Conservation (phyloP, 2,329 filamentous ascomycete genomes). For the Apiospora saccharicola region DNA sequence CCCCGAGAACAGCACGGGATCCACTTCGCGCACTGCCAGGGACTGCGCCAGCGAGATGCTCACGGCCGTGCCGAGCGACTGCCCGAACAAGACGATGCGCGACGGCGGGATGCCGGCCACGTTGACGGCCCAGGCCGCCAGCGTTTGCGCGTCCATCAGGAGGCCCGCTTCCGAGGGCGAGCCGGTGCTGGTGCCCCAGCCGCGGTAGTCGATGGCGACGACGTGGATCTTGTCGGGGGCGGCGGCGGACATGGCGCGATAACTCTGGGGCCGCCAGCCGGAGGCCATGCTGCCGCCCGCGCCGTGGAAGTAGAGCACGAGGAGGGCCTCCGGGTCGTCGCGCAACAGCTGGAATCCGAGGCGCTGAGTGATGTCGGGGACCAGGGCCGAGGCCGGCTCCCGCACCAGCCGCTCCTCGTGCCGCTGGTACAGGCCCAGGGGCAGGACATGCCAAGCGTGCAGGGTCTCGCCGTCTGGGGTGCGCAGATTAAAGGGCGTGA, state of each 20-base stretch:
- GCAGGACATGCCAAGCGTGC: slow-evolving; percentile 79
- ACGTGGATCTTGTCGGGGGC: slow-evolving; percentile 61
- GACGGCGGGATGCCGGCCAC: slow-evolving; percentile 59
- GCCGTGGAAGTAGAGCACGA: slow-evolving; percentile 62
- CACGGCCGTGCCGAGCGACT: slow-evolving; percentile 64
- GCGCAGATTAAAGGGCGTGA: slow-evolving; percentile 73
- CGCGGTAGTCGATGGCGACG: slow-evolving; percentile 67
- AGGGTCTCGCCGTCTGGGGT: slow-evolving; percentile 72
- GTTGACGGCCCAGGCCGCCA: slow-evolving; percentile 62
- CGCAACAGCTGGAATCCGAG: slow-evolving; percentile 52
- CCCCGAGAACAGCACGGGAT: slow-evolving; percentile 58
- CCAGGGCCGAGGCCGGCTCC: slow-evolving; percentile 47
- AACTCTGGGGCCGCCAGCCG: slow-evolving; percentile 61
- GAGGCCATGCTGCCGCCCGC: slow-evolving; percentile 64
- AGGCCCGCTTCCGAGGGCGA: slow-evolving; percentile 63
- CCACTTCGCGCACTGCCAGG: slow-evolving; percentile 35
- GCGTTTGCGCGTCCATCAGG: slow-evolving; percentile 58
- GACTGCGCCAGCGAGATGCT: slow-evolving; percentile 41
- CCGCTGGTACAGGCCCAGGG: slow-evolving; percentile 68
- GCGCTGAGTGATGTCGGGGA: slow-evolving; percentile 43
- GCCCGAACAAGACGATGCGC: slow-evolving; percentile 64
- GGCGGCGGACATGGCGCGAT: slow-evolving; percentile 61
- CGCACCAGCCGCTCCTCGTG: slow-evolving; percentile 58
- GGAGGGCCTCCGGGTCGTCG: slow-evolving; percentile 51
- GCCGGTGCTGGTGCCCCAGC: slow-evolving; percentile 63